Evolutionary conservation across 306 rosid genomes (phyloP).

Genomic region (Corylus heterophylla): DNA sequence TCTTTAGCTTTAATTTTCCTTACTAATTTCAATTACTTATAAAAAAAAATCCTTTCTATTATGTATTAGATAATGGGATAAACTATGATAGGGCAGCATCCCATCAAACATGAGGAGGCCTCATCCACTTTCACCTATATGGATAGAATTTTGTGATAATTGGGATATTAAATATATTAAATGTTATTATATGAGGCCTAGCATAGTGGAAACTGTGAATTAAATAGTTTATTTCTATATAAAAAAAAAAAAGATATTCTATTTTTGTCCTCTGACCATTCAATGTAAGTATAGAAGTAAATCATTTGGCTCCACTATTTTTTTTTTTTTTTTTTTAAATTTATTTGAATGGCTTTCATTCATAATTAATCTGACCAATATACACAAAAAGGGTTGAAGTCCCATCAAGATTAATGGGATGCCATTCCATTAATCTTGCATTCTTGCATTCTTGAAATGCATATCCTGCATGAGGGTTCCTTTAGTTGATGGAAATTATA

Average conservation of each 20-base stretch:
- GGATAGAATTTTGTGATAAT: neutral
- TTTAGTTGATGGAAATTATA: neutral
- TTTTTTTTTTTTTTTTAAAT: neutral
- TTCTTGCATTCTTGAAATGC: neutral
- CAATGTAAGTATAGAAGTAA: neutral
- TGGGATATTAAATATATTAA: neutral
- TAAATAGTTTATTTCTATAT: neutral
- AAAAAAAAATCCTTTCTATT: no score
- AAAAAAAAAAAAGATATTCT: neutral
- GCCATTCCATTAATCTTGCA: neutral
- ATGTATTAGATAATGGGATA: neutral
- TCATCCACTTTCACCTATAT: neutral
- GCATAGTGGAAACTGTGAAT: neutral
- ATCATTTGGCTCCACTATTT: neutral
- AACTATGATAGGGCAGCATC: neutral
- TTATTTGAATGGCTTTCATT: neutral
- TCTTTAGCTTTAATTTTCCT: neutral
- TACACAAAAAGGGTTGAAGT: neutral
- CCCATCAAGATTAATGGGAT: neutral
- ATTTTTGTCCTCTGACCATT: neutral
- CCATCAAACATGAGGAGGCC: neutral
- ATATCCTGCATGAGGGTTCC: neutral
- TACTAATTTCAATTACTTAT: neutral
- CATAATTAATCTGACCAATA: neutral
- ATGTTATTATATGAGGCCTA: neutral